Conservation (phyloP, 225 moss, liverwort and hornwort species). For the Thuidium tamariscinum region DNA sequence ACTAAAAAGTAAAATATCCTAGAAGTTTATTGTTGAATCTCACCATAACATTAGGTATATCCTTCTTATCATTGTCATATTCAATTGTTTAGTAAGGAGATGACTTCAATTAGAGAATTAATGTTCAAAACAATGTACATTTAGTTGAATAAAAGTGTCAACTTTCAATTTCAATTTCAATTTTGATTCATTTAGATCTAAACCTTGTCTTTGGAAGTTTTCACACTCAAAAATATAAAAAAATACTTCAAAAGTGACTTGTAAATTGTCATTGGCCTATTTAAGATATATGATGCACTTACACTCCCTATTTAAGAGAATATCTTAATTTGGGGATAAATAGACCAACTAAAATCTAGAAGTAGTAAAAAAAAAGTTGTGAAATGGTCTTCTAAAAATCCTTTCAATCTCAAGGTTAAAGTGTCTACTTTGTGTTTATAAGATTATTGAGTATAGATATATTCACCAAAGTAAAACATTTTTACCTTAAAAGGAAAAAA, state of each 20-base stretch:
- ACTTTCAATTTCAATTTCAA: background rate
- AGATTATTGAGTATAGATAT: background rate
- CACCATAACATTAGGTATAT: no score
- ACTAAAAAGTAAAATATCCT: no score
- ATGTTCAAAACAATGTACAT: no score
- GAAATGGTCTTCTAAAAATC: rapidly evolving
- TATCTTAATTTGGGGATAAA: background rate
- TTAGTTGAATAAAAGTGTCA: background rate
- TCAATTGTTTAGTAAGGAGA: background rate
- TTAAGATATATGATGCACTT: background rate
- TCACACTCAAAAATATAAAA: background rate
- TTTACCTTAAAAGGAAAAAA: rapidly evolving
- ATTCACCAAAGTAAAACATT: no score
- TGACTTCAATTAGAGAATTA: background rate
- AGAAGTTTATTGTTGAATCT: no score
- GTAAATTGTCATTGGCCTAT: no score
- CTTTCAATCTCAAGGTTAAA: background rate
- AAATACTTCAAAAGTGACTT: background rate
- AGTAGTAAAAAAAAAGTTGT: background rate
- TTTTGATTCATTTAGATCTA: background rate
- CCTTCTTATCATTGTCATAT: background rate
- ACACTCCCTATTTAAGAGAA: rapidly evolving
- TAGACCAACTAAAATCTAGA: rapidly evolving
- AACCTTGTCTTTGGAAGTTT: background rate
- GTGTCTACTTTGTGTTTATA: rapidly evolving